Evolutionary conservation across 805 yeast species (phyloP), one percentile per base, ranked within the genome.

Genomic region (Wickerhamiella dianesei): DNA sequence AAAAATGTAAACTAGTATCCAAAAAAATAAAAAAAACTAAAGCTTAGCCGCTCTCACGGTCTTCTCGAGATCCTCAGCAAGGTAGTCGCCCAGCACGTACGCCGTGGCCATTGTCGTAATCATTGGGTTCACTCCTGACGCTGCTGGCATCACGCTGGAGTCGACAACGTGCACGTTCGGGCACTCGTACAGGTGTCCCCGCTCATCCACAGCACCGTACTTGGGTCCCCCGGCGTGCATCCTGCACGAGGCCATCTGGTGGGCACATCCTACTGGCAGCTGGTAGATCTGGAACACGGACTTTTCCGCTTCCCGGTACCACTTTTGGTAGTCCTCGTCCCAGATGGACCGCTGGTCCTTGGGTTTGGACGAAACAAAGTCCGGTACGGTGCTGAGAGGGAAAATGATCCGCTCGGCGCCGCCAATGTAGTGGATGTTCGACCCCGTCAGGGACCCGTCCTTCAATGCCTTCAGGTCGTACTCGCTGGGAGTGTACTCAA

Each of bases 111-210:
- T 66, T 35, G 70, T 64, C 1, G 73, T 44, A 25, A 73, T 60
- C 79, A 74, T 74, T 6, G 79, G 77, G 53, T 74, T 74, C 37
- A 68, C 75, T 2, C 79, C 79, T 29, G 73, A 67, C 0, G 78
- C 77, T 1, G 73, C 60, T 4, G 78, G 78, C 62, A 73, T 60
- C 5, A 66, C 69, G 50, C 74, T 68, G 3, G 75, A 66, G 53
- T 74, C 79, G 3, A 75, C 73, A 16, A 74, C 70, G 50, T 64
- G 71, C 25, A 74, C 66, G 53, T 74, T 71, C 37, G 62, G 57
- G 53, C 74, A 66, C 51, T 74, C 79, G 55, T 63, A 72, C 14
- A 73, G 64, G 40, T 65, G 68, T 16, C 77, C 79, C 13, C 58
- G 60, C 5, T 51, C 53, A 48, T 71, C 72, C 39, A 67, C 66